phyloP scores from a whole-genome alignment of 371 early-diverging fungal genomes.

The Mortierella sp. region DNA sequence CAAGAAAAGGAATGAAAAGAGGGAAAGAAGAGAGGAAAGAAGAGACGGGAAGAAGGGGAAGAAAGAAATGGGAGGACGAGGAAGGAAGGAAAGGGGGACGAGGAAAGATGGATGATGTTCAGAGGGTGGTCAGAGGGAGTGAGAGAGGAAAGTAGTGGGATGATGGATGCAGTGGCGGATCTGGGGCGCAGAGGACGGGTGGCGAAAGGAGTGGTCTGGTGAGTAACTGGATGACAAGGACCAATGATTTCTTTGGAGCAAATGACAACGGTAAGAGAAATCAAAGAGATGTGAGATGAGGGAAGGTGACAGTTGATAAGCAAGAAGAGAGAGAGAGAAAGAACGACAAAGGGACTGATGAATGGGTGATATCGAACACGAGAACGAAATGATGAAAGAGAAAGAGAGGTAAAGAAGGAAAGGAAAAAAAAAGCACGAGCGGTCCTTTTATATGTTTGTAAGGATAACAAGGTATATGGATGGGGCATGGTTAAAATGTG shows the following conservation, averaged over 20 bases:
- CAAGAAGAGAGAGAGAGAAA: background rate
- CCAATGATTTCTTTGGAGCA: background rate
- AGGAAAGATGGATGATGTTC: background rate
- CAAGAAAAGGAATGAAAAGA: background rate
- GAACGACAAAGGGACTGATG: background rate
- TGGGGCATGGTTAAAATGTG: no score
- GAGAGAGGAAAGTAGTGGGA: background rate
- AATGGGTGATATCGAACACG: background rate
- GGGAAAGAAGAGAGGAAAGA: background rate
- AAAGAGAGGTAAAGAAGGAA: background rate
- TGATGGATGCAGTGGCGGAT: background rate
- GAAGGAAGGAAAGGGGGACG: background rate
- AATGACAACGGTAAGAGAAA: background rate
- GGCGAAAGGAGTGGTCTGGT: background rate
- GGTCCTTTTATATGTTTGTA: background rate
- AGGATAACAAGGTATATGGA: background rate
- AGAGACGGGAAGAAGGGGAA: background rate
- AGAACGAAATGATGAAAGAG: background rate
- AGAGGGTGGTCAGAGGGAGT: background rate
- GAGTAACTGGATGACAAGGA: background rate
- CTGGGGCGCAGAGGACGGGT: background rate
- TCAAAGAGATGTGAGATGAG: background rate
- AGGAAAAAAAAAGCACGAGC: background rate
- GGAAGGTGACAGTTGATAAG: background rate
- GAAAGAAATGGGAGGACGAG: no score